phyloP scores from a whole-genome alignment of 2,329 filamentous ascomycete species.

The Lachnellula occidentalis region DNA sequence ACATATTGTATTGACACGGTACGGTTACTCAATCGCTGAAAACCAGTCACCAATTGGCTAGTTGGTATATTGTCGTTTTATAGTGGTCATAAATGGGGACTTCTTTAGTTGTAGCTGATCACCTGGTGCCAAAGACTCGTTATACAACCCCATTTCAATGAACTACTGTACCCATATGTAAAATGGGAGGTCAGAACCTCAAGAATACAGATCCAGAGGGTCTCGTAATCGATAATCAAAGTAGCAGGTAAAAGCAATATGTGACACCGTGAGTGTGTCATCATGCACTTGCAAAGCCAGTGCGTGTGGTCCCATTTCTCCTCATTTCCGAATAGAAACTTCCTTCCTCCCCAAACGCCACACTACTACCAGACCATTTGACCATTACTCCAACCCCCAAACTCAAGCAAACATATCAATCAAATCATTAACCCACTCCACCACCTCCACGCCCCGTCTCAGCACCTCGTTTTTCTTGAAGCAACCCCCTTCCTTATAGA shows the following conservation, averaged over 20 bases:
- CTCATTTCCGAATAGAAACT: no score
- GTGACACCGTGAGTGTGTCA: no score
- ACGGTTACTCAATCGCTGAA: slow-evolving; percentile 29
- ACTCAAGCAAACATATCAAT: slow-evolving; percentile 25
- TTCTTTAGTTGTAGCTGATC: slow-evolving; percentile 11
- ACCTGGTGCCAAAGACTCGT: slow-evolving; percentile 5
- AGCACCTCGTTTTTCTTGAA: slow-evolving; percentile 30
- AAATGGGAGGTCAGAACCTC: no score
- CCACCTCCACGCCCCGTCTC: slow-evolving; percentile 30
- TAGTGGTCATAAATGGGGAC: slow-evolving; percentile 16
- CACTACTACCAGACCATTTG: no score
- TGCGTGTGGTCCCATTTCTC: no score
- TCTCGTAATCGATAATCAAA: no score
- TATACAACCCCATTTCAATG: not conserved
- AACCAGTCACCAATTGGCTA: slow-evolving; percentile 24
- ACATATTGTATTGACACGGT: slow-evolving; percentile 22
- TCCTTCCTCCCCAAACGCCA: no score
- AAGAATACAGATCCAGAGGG: no score
- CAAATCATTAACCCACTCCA: slow-evolving; percentile 32
- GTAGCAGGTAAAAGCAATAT: no score
- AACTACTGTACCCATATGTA: no score
- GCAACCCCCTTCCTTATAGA: slow-evolving; percentile 25
- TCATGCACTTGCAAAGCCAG: no score
- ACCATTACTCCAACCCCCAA: no score
- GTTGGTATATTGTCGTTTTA: slow-evolving; percentile 29